Conservation (phyloP, 805 yeast species). For the Candida awuae region DNA sequence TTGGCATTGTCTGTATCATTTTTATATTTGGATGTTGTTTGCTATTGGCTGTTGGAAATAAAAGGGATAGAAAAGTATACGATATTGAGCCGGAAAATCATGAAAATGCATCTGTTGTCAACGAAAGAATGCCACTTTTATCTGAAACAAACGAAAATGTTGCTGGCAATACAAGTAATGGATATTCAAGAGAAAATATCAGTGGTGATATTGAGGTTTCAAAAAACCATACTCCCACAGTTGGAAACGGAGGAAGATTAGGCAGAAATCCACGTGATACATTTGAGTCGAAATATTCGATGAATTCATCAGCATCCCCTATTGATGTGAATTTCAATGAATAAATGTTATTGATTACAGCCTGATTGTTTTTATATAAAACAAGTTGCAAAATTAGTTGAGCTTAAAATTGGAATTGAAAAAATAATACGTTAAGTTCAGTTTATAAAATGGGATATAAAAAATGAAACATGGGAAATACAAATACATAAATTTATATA, state of each 20-base stretch:
- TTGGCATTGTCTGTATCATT: conserved; percentile 44
- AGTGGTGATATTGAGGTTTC: too few relatives aligned
- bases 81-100: neutral
- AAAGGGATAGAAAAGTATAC: too few relatives aligned
- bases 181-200: neutral
- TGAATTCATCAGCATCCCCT: conserved; percentile 7
- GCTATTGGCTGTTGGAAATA: conserved; percentile 26
- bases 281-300: conserved; percentile 10
- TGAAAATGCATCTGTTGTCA: conserved; percentile 8
- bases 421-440: too few relatives aligned
- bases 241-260: neutral
- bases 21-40: conserved; percentile 30
- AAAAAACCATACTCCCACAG: too few relatives aligned
- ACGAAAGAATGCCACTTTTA: conserved; percentile 10
- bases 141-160: neutral
- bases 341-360: too few relatives aligned
- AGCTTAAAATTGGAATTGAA: too few relatives aligned
- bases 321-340: conserved; percentile 9
- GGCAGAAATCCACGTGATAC: conserved; percentile 1
- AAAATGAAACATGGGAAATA: neutral
- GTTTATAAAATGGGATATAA: too few relatives aligned
- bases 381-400: too few relatives aligned
- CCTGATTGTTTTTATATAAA: too few relatives aligned
- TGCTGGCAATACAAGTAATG: neutral
- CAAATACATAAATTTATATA: neutral